A percentile compares a stretch with the other conserved stretches of the same genome.
phyloP scores from a whole-genome alignment of 139 green algal species.

The Coelastrella sp. region DNA sequence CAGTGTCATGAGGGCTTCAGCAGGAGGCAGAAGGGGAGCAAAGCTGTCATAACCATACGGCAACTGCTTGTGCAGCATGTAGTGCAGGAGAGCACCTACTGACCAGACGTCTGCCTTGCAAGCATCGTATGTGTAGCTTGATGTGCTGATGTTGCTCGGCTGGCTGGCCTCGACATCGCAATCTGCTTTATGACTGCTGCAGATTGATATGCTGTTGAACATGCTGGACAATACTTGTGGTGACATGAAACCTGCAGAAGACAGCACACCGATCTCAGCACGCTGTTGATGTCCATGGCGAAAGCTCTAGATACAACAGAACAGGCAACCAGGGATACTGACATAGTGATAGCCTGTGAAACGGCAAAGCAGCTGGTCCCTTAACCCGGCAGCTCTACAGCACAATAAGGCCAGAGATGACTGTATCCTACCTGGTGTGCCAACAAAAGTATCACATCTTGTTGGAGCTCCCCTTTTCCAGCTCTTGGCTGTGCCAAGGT shows the following conservation, averaged over 20 bases:
- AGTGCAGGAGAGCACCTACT: slow-evolving; percentile 38
- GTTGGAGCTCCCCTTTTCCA: neutral
- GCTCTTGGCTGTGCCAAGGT: slow-evolving; percentile 32
- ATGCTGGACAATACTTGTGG: slow-evolving; percentile 39
- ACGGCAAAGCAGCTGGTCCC: too few species aligned
- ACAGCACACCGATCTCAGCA: neutral
- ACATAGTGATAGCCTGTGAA: too few species aligned
- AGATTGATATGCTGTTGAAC: neutral
- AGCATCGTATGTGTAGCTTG: slow-evolving; percentile 39
- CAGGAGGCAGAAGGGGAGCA: slow-evolving; percentile 18
- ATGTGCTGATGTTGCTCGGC: neutral
- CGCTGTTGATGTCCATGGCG: neutral
- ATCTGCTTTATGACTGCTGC: neutral
- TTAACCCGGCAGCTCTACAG: too few species aligned
- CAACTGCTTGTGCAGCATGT: slow-evolving; percentile 40
- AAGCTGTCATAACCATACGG: slow-evolving; percentile 44
- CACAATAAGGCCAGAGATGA: too few species aligned
- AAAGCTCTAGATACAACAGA: neutral
- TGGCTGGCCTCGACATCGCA: slow-evolving; percentile 11
- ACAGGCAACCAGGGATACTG: too few species aligned
- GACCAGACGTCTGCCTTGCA: slow-evolving; percentile 42
- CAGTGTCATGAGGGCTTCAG: slow-evolving; percentile 35
- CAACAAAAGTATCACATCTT: slow-evolving; percentile 28
- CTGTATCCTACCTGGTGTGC: slow-evolving; percentile 24
- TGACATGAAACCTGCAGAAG: slow-evolving; percentile 46